These are phyloP conservation scores for Geosiphon pyriformis DNA, from an alignment of 192 early-diverging fungal genomes.

Conservation along the genomic window DNA sequence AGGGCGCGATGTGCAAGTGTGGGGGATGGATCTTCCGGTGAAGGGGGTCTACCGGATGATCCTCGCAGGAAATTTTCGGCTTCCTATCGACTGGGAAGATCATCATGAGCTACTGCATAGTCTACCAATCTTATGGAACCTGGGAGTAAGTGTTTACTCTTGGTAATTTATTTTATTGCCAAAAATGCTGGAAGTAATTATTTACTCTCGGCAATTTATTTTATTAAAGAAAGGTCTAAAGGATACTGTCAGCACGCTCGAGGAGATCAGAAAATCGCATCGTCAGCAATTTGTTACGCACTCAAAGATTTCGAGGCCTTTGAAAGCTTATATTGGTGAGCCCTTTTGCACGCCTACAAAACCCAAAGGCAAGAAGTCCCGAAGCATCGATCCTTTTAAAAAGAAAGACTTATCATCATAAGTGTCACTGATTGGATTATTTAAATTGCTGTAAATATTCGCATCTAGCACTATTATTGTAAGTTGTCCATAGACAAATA, in stretches of 20 bases:
- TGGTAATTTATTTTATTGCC: not conserved
- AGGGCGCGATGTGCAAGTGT: constrained; percentile 16
- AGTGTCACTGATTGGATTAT: no score
- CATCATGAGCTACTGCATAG: constrained; percentile 14
- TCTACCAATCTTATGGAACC: constrained; percentile 18
- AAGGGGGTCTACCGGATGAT: constrained; percentile 21
- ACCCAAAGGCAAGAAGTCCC: no score
- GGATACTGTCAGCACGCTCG: not conserved
- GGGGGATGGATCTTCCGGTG: constrained; percentile 22
- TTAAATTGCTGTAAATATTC: no score
- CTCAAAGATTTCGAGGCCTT: not conserved
- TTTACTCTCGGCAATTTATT: constrained; percentile 11
- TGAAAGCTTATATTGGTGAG: constrained; percentile 5
- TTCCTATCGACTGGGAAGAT: constrained; percentile 21
- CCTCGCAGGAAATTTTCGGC: constrained; percentile 9
- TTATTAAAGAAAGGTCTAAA: constrained; percentile 9
- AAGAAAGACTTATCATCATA: no score
- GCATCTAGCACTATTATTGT: no score
- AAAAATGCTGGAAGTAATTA: not conserved
- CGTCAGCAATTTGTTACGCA: not conserved
- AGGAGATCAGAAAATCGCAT: constrained; percentile 8
- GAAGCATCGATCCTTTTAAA: no score
- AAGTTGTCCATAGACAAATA: no score
- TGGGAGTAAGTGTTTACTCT: constrained; percentile 16
- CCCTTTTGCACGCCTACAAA: no score